Conservation (phyloP, 257 asterid species). For the Solanum virginianum region DNA sequence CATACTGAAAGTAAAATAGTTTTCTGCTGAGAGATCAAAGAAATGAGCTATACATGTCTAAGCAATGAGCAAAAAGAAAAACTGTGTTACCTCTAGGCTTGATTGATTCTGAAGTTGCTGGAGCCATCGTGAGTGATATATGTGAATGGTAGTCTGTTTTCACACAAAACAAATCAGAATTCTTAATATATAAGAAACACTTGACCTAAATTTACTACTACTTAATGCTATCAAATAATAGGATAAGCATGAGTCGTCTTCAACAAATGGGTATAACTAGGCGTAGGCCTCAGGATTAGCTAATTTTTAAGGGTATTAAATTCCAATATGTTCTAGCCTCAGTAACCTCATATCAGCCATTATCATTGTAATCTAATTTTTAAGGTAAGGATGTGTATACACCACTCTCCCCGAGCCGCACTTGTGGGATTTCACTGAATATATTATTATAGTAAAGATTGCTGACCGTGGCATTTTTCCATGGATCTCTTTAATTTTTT, state of each 20-base stretch:
- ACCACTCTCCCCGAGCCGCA: too few species aligned
- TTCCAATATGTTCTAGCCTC: neutral
- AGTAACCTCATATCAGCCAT: neutral
- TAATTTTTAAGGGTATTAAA: neutral
- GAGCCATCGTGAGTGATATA: constrained; percentile 1
- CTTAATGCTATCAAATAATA: neutral
- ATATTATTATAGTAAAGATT: too few species aligned
- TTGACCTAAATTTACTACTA: neutral
- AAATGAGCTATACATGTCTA: neutral
- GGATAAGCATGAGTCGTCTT: neutral
- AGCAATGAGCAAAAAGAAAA: neutral
- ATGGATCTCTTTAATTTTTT: too few species aligned
- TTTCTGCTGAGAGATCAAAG: neutral
- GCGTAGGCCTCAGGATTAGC: neutral
- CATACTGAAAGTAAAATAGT: neutral
- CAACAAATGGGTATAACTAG: neutral
- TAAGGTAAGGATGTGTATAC: neutral
- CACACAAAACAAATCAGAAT: neutral
- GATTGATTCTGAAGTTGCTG: constrained; percentile 1
- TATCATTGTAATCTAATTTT: neutral
- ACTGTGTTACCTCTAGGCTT: constrained; percentile 4
- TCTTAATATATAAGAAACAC: neutral
- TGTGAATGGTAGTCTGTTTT: neutral
- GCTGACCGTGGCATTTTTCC: too few species aligned
- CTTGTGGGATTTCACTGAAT: neutral